Evolutionary conservation across 2,329 filamentous ascomycete genomes (phyloP).

Genomic region (Colletotrichum sp.): DNA sequence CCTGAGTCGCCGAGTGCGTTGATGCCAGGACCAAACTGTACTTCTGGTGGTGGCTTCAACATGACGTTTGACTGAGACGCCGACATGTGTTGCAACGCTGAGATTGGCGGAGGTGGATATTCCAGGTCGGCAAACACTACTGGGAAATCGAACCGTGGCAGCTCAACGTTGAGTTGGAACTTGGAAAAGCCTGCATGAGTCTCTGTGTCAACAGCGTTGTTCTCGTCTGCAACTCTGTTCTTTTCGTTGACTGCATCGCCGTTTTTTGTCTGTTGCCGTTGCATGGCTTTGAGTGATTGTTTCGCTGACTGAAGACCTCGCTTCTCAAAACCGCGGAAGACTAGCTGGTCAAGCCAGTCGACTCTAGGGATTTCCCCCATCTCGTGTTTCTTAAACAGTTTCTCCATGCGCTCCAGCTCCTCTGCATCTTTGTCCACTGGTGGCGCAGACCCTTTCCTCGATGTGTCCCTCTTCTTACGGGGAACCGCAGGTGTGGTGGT

Average conservation of each 20-base stretch:
- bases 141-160: conserved; percentile 94
- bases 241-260: conserved; percentile 42
- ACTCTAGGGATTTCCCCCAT: conserved; percentile 94
- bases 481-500: conserved; percentile 78
- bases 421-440: conserved; percentile 73
- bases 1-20: conserved; percentile 66
- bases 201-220: conserved; percentile 41
- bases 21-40: conserved; percentile 90
- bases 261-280: conserved; percentile 49
- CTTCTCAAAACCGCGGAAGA: conserved; percentile 90
- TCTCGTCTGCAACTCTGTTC: conserved; percentile 25
- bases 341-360: conserved; percentile 94
- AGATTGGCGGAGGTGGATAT: conserved; percentile 85
- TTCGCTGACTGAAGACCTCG: conserved; percentile 69
- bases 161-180: conserved; percentile 87
- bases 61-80: conserved; percentile 72
- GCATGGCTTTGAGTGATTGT: conserved; percentile 64
- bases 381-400: conserved; percentile 94
- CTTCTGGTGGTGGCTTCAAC: conserved; percentile 82
- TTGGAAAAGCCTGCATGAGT: conserved; percentile 57
- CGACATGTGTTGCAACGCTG: conserved; percentile 70
- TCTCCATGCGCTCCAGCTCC: conserved; percentile 89
- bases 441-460: conserved; percentile 53
- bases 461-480: conserved; percentile 53
- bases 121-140: conserved; percentile 95